phyloP scores from a whole-genome alignment of 805 yeast species.

The Pichia phayaonensis region DNA sequence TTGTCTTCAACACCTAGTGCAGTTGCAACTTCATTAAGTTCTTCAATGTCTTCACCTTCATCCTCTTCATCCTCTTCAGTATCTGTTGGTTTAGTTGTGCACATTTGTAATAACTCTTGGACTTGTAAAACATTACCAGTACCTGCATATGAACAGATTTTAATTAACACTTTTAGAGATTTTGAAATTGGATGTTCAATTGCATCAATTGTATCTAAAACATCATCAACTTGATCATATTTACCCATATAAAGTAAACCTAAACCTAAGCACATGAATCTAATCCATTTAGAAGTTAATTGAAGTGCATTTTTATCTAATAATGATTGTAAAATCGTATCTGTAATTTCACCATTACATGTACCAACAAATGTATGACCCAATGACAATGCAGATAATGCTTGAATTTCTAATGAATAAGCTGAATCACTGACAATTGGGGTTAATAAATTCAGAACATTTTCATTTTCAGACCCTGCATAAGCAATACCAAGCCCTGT shows the following conservation, averaged over 20 bases:
- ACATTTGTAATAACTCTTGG: conserved; percentile 82
- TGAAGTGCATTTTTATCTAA: conserved; percentile 77
- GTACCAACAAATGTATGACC: conserved; percentile 96
- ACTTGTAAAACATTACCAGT: conserved; percentile 95
- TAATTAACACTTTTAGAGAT: conserved; percentile 81
- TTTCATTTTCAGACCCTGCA: conserved; percentile 89
- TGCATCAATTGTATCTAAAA: conserved; percentile 86
- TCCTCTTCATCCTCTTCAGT: conserved; percentile 45
- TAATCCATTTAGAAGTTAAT: conserved; percentile 77
- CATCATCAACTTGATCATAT: conserved; percentile 90
- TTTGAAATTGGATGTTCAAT: conserved; percentile 91
- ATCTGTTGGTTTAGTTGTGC: conserved; percentile 64
- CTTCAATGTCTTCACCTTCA: conserved; percentile 35
- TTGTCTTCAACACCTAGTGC: conserved; percentile 21
- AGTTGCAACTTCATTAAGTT: conserved; percentile 19
- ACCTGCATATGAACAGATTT: conserved; percentile 92
- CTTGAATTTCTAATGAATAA: conserved; percentile 67
- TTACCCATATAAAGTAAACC: conserved; percentile 91
- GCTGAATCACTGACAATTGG: conserved; percentile 79
- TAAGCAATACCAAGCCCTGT: conserved; percentile 90
- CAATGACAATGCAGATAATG: conserved; percentile 82
- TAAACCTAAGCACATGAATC: conserved; percentile 85
- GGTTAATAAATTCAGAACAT: conserved; percentile 63
- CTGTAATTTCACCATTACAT: conserved; percentile 87
- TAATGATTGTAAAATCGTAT: conserved; percentile 84